These are phyloP conservation scores for Russula griseocarnosa DNA, from an alignment of 768 basidiomycete species.

Conservation along the genomic window DNA sequence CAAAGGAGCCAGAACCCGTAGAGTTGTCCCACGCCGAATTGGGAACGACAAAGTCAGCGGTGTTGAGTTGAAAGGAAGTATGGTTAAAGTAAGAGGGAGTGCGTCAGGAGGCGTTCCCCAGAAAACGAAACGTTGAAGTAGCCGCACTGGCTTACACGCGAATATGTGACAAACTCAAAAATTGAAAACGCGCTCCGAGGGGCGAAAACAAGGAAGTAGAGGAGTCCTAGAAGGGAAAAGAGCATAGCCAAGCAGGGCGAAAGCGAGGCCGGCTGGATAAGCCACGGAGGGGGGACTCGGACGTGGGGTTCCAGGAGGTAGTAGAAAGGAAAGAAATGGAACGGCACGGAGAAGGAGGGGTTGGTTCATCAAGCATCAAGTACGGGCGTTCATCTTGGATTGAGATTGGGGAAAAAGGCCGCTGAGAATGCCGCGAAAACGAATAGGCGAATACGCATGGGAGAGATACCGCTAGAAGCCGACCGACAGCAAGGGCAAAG, in stretches of 20 bases:
- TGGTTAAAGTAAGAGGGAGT: conserved; percentile 44
- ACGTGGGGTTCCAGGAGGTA: not conserved
- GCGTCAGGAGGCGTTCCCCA: conserved; percentile 38
- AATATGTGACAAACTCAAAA: conserved; percentile 36
- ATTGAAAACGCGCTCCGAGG: conserved; percentile 32
- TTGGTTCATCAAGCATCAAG: not conserved
- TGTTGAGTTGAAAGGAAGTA: conserved; percentile 52
- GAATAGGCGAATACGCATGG: not conserved
- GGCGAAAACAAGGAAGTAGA: conserved; percentile 28
- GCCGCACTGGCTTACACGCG: conserved; percentile 51
- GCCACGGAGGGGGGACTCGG: not conserved
- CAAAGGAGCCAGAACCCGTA: conserved; percentile 41
- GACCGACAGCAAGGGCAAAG: not conserved
- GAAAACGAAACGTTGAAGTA: conserved; percentile 45
- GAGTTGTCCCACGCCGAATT: conserved; percentile 36
- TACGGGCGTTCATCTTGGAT: not conserved
- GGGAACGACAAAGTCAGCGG: conserved; percentile 48
- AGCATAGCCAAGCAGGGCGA: conserved; percentile 15
- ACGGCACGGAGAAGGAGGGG: too few relatives aligned
- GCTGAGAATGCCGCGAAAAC: not conserved
- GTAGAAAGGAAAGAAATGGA: not conserved
- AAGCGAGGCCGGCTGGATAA: not conserved
- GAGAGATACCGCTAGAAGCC: not conserved
- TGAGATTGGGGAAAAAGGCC: not conserved
- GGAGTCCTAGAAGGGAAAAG: conserved; percentile 13